phyloP scores from a whole-genome alignment of 441 rosid genomes.

The Erodium chrysanthum region DNA sequence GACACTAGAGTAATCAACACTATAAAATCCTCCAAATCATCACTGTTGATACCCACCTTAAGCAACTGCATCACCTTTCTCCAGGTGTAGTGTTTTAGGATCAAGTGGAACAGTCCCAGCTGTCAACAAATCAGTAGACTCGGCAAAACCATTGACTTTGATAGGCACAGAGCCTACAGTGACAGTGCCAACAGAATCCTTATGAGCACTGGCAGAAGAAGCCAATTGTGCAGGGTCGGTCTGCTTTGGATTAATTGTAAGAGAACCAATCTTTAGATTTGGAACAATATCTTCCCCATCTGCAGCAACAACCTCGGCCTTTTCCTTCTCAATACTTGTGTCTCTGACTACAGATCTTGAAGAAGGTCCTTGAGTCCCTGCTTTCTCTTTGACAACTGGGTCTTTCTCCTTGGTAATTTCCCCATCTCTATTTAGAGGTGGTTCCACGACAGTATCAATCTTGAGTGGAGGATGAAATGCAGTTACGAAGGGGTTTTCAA shows the following conservation, averaged over 20 bases:
- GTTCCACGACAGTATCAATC: conserved; percentile 17
- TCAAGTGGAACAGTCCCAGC: conserved; percentile 60
- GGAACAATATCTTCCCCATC: conserved; percentile 21
- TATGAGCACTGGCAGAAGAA: conserved; percentile 13
- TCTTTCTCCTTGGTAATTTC: conserved; percentile 22
- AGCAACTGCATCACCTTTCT: conserved; percentile 17
- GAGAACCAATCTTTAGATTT: conserved; percentile 33
- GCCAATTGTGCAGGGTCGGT: conserved; percentile 19
- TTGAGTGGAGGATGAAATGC: conserved; percentile 20
- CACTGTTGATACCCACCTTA: conserved; percentile 12
- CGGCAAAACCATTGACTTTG: conserved; percentile 44
- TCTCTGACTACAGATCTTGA: conserved; percentile 19
- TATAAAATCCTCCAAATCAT: background rate
- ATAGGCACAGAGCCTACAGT: conserved; percentile 63
- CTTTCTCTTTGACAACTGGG: conserved; percentile 22
- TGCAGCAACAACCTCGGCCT: conserved; percentile 15
- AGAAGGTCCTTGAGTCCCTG: conserved; percentile 20
- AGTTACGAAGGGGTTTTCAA: conserved; percentile 13
- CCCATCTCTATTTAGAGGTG: conserved; percentile 23
- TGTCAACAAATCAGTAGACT: conserved; percentile 34
- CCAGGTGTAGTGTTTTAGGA: conserved; percentile 32
- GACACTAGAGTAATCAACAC: no score
- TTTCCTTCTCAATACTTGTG: conserved; percentile 17
- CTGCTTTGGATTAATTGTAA: conserved; percentile 32
- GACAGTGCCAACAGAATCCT: conserved; percentile 25